Evolutionary conservation across 176 grass and related monocot species (phyloP).

Genomic region (Carex kokanica): DNA sequence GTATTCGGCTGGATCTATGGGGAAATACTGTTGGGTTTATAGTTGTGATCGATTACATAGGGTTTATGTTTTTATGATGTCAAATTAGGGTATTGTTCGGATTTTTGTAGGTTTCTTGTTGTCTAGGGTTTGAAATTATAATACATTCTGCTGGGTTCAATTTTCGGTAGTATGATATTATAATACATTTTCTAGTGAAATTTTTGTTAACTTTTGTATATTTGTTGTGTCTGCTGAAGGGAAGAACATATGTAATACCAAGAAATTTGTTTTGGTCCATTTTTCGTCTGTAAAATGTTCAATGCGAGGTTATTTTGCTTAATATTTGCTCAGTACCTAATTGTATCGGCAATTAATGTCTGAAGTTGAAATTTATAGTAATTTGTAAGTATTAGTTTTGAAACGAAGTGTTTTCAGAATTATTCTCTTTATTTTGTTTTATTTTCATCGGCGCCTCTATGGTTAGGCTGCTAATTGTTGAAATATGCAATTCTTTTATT

Average conservation of each 20-base stretch:
- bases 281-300: background rate
- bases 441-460: background rate
- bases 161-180: background rate
- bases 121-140: conserved; percentile 29
- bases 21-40: background rate
- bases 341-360: background rate
- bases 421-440: background rate
- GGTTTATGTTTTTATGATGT: conserved; percentile 1
- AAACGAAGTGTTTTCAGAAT: background rate
- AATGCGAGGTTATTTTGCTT: conserved; percentile 17
- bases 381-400: background rate
- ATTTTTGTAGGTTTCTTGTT: background rate
- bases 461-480: background rate
- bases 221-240: background rate
- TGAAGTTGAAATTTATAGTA: background rate
- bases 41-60: background rate
- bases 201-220: background rate
- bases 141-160: background rate
- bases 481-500: background rate
- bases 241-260: background rate
- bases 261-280: background rate
- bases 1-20: conserved; percentile 2
- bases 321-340: background rate
- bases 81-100: background rate
- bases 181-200: background rate